Percentiles rank a stretch among this genome's conserved stretches.
Conservation (phyloP, 306 rosid genomes). For the Lathyrus sativus region DNA sequence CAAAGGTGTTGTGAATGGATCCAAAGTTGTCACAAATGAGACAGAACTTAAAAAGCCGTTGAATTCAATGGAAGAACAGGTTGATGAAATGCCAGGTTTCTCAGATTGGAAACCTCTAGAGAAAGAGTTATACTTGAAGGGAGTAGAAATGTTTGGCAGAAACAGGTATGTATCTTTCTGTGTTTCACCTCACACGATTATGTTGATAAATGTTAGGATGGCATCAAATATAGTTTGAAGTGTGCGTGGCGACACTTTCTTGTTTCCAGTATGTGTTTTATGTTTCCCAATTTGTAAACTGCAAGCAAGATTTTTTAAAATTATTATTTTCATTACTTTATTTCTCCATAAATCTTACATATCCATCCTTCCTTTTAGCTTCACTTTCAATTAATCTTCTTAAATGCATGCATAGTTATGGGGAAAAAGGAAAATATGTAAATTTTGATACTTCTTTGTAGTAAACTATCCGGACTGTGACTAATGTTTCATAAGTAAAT, state of each 20-base stretch:
- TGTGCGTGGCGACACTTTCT: slow-evolving; percentile 13
- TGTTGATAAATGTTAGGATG: slow-evolving; percentile 27
- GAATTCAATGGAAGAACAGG: slow-evolving; percentile 42
- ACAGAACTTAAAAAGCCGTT: slow-evolving; percentile 46
- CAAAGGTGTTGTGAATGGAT: slow-evolving; percentile 42
- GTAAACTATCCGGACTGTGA: slow-evolving; percentile 18
- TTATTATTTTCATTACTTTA: background rate
- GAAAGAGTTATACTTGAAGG: slow-evolving; percentile 87
- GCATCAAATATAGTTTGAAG: slow-evolving; percentile 27
- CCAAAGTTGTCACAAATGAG: slow-evolving; percentile 43
- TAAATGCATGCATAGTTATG: slow-evolving; percentile 28
- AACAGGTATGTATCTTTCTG: slow-evolving; percentile 59
- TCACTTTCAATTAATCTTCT: slow-evolving; percentile 24
- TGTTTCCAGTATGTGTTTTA: slow-evolving; percentile 24
- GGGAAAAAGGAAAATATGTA: slow-evolving; percentile 3
- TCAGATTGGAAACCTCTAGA: slow-evolving; percentile 83
- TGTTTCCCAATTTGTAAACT: slow-evolving; percentile 25
- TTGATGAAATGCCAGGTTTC: slow-evolving; percentile 44
- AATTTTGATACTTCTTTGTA: slow-evolving; percentile 28
- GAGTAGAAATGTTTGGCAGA: slow-evolving; percentile 93
- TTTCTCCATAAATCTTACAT: slow-evolving; percentile 26
- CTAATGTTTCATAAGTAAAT: slow-evolving; percentile 18
- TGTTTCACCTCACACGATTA: slow-evolving; percentile 24
- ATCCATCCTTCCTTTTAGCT: slow-evolving; percentile 34
- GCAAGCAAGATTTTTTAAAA: background rate